Conservation (phyloP, 2,329 filamentous ascomycete genomes). For the Trichothecium sympodiale region DNA sequence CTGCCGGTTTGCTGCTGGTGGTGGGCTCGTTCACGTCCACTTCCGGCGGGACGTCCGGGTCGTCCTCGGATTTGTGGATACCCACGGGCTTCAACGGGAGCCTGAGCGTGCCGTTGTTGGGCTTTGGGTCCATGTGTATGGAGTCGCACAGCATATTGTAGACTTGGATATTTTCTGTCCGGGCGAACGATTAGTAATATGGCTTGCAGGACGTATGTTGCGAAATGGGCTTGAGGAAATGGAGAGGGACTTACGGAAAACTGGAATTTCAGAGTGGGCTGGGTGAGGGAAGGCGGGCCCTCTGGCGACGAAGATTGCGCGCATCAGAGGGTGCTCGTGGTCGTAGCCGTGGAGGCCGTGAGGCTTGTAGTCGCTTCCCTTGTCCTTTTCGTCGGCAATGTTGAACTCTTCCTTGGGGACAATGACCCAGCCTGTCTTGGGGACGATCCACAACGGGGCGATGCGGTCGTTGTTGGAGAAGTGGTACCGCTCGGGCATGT, state of each 20-base stretch:
- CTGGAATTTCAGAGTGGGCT: conserved; percentile 66
- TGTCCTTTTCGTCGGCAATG: conserved; percentile 50
- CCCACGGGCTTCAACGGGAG: conserved; percentile 57
- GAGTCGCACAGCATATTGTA: conserved; percentile 94
- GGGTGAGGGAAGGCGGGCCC: conserved; percentile 86
- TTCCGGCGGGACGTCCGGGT: conserved; percentile 30
- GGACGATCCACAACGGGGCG: conserved; percentile 88
- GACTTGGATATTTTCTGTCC: conserved; percentile 77
- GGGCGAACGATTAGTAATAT: background rate
- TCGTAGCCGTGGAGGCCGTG: conserved; percentile 90
- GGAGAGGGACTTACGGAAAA: conserved; percentile 63
- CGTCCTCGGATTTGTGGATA: conserved; percentile 42
- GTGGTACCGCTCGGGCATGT: conserved; percentile 90
- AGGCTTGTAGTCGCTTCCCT: conserved; percentile 57
- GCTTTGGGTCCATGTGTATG: conserved; percentile 56
- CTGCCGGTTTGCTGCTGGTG: no score
- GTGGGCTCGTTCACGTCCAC: no score
- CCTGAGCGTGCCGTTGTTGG: conserved; percentile 81
- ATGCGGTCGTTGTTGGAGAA: conserved; percentile 83
- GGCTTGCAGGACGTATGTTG: no score
- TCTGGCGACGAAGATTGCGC: conserved; percentile 85
- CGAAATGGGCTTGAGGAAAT: background rate
- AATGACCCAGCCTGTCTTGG: conserved; percentile 86
- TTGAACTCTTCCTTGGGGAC: conserved; percentile 72
- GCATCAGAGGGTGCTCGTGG: conserved; percentile 87